These are phyloP conservation scores for Coemansia sp. DNA, from an alignment of 192 early-diverging fungal species.

Conservation along the genomic window DNA sequence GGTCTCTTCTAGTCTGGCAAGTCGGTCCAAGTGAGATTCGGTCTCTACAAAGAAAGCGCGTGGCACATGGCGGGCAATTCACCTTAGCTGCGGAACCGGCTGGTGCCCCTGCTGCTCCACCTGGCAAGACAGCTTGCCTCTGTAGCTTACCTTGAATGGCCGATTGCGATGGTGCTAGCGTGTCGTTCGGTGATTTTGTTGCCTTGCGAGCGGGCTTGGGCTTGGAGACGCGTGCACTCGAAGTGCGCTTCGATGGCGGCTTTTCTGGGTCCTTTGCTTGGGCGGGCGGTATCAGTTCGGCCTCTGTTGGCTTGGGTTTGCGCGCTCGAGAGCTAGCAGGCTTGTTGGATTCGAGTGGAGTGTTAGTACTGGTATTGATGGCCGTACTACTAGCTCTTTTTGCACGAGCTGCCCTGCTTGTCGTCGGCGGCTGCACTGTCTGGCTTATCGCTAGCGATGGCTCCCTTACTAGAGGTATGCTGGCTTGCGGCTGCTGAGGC, in stretches of 20 bases:
- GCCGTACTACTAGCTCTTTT: background rate
- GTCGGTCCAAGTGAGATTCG: background rate
- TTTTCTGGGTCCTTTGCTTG: background rate
- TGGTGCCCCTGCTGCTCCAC: no score
- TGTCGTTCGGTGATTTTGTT: background rate
- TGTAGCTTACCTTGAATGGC: background rate
- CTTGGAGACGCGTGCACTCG: background rate
- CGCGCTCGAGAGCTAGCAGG: background rate
- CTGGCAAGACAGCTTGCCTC: background rate
- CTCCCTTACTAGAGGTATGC: background rate
- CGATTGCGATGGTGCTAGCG: background rate
- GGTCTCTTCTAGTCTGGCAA: background rate
- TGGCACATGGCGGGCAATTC: background rate
- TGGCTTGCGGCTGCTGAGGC: background rate
- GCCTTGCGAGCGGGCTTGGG: conserved; percentile 15
- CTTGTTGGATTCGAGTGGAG: background rate
- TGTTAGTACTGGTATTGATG: background rate
- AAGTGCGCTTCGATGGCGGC: background rate
- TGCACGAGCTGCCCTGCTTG: background rate
- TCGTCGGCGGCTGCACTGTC: background rate
- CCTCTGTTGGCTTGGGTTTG: background rate
- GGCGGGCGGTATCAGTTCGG: background rate
- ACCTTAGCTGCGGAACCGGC: background rate
- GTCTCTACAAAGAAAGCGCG: background rate
- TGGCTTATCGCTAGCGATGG: background rate